Evolutionary conservation across 768 basidiomycete genomes (phyloP).

Genomic region (Mycena haematopus): DNA sequence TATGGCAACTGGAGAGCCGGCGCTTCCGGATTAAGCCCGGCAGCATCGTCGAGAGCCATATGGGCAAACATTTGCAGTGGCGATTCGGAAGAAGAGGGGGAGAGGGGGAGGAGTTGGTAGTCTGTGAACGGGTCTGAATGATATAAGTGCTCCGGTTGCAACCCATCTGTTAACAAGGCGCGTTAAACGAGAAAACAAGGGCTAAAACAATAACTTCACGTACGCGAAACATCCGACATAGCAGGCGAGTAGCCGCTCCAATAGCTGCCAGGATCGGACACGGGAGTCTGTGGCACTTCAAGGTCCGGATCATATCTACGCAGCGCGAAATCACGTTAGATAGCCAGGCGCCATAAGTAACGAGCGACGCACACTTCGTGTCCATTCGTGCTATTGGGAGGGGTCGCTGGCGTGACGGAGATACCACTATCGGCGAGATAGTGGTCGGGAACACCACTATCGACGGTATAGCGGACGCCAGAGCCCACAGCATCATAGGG

Average conservation of each 20-base stretch:
- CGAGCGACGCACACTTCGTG: conserved; percentile 1
- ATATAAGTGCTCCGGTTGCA: neutral
- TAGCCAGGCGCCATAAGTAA: neutral
- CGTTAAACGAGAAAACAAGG: conserved; percentile 3
- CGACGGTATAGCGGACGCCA: neutral
- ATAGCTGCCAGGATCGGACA: conserved; percentile 3
- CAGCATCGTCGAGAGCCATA: neutral
- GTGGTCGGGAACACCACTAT: neutral
- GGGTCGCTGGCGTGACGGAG: neutral
- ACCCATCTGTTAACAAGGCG: neutral
- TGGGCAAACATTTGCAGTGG: neutral
- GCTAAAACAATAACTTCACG: neutral
- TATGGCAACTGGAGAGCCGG: neutral
- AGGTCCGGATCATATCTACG: neutral
- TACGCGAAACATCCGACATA: conserved; percentile 4
- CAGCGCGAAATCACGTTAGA: neutral
- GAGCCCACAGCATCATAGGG: neutral
- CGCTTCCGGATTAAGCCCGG: neutral
- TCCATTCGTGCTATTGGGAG: neutral
- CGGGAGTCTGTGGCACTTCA: neutral
- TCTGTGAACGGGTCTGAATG: neutral
- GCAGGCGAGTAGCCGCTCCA: conserved; percentile 7
- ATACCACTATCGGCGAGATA: neutral
- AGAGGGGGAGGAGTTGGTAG: neutral
- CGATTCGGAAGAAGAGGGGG: neutral